Percentiles rank a stretch among this genome's conserved stretches.
These are phyloP conservation scores for Aspergillus neotritici DNA, from an alignment of 2,329 filamentous ascomycete genomes.

Conservation along the genomic window DNA sequence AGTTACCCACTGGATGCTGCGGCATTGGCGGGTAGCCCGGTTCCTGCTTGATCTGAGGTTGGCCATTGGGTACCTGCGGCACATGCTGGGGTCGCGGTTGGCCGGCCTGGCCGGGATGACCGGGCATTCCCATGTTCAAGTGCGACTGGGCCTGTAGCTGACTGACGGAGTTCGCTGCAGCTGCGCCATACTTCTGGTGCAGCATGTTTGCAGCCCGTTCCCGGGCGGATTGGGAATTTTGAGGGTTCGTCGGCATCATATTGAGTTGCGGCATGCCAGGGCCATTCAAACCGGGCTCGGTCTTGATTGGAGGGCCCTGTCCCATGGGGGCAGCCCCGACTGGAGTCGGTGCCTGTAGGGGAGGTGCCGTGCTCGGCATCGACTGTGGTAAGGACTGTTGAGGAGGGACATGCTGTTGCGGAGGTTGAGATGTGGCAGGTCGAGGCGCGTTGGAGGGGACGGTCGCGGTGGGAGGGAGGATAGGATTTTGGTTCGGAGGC, in stretches of 20 bases:
- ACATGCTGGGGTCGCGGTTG: conserved; percentile 27
- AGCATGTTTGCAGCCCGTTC: conserved; percentile 51
- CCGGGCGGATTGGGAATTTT: conserved; percentile 46
- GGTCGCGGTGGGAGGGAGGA: conserved; percentile 35
- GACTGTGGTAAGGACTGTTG: conserved; percentile 33
- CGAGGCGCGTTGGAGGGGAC: conserved; percentile 43
- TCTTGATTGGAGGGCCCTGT: conserved; percentile 46
- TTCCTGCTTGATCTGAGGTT: conserved; percentile 40
- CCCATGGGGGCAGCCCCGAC: conserved; percentile 21
- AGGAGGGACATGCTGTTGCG: conserved; percentile 33
- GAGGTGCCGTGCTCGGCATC: conserved; percentile 23
- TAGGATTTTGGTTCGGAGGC: conserved; percentile 33
- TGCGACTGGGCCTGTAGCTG: conserved; percentile 41
- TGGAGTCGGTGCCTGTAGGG: conserved; percentile 18
- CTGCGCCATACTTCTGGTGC: conserved; percentile 43
- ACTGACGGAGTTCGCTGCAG: conserved; percentile 39
- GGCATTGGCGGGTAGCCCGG: conserved; percentile 32
- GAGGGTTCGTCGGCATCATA: conserved; percentile 27
- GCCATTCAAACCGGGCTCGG: conserved; percentile 45
- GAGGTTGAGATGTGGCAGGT: conserved; percentile 26
- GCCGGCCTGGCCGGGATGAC: conserved; percentile 4
- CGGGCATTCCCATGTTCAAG: conserved; percentile 30
- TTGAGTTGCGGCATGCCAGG: conserved; percentile 30
- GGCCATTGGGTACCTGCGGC: conserved; percentile 33
- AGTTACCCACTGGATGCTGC: conserved; percentile 40